phyloP scores from a whole-genome alignment of 2,329 filamentous ascomycete species.

The Cyphellophora europaea region DNA sequence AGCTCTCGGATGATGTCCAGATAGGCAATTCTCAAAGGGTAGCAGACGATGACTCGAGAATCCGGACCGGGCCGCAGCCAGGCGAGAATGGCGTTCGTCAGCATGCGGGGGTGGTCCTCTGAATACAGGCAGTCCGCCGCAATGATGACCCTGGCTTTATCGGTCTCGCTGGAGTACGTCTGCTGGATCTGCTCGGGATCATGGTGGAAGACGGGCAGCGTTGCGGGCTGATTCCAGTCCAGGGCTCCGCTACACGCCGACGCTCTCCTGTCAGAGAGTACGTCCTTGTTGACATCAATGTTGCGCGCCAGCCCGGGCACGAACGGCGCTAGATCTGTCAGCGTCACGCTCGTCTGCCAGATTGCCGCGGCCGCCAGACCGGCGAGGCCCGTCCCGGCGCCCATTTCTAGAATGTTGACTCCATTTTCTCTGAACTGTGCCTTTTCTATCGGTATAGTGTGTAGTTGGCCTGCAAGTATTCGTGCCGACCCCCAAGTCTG shows the following conservation, averaged over 20 bases:
- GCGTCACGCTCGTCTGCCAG: constrained; percentile 54
- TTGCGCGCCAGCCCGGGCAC: constrained; percentile 70
- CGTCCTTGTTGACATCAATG: constrained; percentile 56
- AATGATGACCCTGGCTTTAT: constrained; percentile 28
- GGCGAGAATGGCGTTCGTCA: constrained; percentile 24
- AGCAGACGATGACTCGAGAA: constrained; percentile 29
- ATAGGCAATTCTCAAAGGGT: constrained; percentile 31
- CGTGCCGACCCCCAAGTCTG: constrained; percentile 95
- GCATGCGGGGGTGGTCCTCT: constrained; percentile 30
- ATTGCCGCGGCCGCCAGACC: constrained; percentile 73
- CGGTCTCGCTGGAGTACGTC: constrained; percentile 7
- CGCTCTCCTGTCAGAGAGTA: constrained; percentile 60
- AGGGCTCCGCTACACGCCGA: constrained; percentile 22
- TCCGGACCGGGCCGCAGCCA: constrained; percentile 24
- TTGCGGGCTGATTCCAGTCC: constrained; percentile 24
- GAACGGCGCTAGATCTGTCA: constrained; percentile 81
- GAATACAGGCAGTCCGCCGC: constrained; percentile 34
- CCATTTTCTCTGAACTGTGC: not conserved
- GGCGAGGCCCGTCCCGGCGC: constrained; percentile 80
- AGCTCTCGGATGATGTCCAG: constrained; percentile 33
- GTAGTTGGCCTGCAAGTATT: constrained; percentile 66
- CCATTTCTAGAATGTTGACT: constrained; percentile 59
- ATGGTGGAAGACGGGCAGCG: constrained; percentile 2
- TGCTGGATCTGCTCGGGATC: not conserved
- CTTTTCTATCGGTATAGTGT: constrained; percentile 19